Percentiles rank a stretch among this genome's conserved stretches.
Evolutionary conservation across 768 basidiomycete species (phyloP).

Genomic region (Auricularia auricula-judae): DNA sequence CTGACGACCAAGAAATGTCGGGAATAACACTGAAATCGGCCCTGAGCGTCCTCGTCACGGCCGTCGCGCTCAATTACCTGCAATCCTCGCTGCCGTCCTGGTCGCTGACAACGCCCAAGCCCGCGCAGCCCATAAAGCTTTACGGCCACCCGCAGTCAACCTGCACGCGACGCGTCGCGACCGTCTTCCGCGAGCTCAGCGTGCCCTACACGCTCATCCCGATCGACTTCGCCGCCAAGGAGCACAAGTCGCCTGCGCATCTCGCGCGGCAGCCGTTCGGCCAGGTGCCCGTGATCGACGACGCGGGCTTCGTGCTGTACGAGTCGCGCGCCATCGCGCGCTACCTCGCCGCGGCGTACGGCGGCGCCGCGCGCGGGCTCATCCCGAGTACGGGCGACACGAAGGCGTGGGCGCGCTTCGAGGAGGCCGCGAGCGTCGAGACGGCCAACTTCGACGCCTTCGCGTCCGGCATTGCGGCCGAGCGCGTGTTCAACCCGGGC

Average conservation of each 20-base stretch:
- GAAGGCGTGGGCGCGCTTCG: constrained; percentile 32
- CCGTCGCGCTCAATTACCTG: background rate
- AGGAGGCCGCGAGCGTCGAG: constrained; percentile 42
- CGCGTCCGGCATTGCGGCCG: constrained; percentile 30
- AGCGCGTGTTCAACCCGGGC: constrained; percentile 38
- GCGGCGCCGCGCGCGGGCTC: constrained; percentile 29
- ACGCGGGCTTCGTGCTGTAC: constrained; percentile 52
- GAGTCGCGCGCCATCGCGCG: constrained; percentile 52
- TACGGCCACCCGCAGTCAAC: constrained; percentile 28
- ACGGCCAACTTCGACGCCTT: constrained; percentile 39
- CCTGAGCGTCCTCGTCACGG: background rate
- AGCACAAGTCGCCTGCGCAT: constrained; percentile 37
- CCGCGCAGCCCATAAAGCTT: constrained; percentile 22
- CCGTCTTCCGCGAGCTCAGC: constrained; percentile 43
- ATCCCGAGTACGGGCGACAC: constrained; percentile 30
- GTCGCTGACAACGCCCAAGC: background rate
- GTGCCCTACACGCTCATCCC: constrained; percentile 41
- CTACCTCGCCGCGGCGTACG: constrained; percentile 47
- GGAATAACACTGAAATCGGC: background rate
- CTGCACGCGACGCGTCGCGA: constrained; percentile 41
- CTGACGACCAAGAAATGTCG: background rate
- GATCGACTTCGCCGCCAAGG: constrained; percentile 31
- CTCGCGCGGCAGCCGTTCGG: constrained; percentile 50
- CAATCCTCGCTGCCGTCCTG: background rate
- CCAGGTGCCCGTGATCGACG: constrained; percentile 47